Evolutionary conservation across 1,284 basidiomycete genomes (phyloP), one percentile per base, ranked within the genome.

Genomic region (Phlebopus sp.): DNA sequence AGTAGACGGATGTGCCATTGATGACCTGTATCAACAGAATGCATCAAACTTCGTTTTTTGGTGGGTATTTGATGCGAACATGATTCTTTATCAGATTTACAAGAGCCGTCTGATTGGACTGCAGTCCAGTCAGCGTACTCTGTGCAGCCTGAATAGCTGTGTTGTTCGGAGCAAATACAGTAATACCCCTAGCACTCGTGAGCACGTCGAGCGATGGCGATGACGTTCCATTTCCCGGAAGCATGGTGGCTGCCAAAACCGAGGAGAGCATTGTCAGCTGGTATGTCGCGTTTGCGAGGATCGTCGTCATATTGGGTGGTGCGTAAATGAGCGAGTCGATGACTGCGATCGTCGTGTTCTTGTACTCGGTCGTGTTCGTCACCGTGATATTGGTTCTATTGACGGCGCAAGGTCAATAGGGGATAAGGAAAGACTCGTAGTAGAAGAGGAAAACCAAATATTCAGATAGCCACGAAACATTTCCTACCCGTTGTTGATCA

Each of bases 1-100:
- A 84, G 70, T 90, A 91, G 7, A 82, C 64, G 0, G 81, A 74
- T 1, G 84, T 77, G 30, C 82, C 86, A 62, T 87, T 88, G 58
- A 89, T 76, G 46, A 84, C 65, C 80, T 86, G 40, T 30, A 27
- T 14, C 13, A 19, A 21, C 9, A 25, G 46, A 35, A n/a, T 32
- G 5, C 19, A 0, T 53, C 15, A 56, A 25, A 45, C 21, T 18
- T 25, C 17, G 10, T 30, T 14, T 37, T 34, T 4, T 1, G 6
- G 2, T 35, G 18, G 4, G 45, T 4, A 19, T 40, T 35, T 39
- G 14, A 5, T 4, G 67, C 77, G 15, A 50, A 86, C 81, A 57
- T 88, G 86, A 61, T 89, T 89, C 37, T 69, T 63, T 10, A 85
- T 55, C 1, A 88, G 55, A n/a, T 68, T 70, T 2, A 56, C 40